phyloP scores from a whole-genome alignment of 257 asterid species.

The Asclepias syriaca region DNA sequence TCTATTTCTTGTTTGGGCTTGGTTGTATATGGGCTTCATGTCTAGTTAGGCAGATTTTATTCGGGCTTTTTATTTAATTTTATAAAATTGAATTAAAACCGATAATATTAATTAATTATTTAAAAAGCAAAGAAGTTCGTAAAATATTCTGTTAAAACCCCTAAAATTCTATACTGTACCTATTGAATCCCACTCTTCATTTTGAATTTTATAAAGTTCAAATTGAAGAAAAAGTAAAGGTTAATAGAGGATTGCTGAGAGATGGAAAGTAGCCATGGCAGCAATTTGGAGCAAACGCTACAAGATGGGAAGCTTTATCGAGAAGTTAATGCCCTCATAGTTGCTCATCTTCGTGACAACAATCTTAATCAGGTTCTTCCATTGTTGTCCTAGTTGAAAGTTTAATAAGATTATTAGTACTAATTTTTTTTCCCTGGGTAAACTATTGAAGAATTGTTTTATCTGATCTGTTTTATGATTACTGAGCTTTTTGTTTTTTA shows the following conservation, averaged over 20 bases:
- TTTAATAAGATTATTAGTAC: neutral
- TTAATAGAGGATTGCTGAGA: neutral
- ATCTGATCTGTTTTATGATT: neutral
- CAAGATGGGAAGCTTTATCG: conserved; percentile 70
- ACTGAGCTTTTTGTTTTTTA: neutral
- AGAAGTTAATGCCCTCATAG: conserved; percentile 60
- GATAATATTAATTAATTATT: no score
- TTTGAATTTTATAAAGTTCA: no score
- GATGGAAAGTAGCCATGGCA: conserved; percentile 17
- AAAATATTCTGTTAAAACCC: no score
- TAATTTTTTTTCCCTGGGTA: neutral
- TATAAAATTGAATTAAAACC: no score
- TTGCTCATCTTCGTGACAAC: conserved; percentile 74
- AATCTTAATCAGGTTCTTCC: conserved; percentile 60
- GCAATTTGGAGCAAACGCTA: conserved; percentile 56
- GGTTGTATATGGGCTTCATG: no score
- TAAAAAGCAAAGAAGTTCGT: no score
- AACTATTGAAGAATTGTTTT: neutral
- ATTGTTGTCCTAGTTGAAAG: neutral
- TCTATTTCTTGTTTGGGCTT: no score
- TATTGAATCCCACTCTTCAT: no score
- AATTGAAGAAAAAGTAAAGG: no score
- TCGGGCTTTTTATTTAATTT: no score
- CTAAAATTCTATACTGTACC: no score
- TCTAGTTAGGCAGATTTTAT: no score